These are phyloP conservation scores for Scytalidium sp. DNA, from an alignment of 2,329 filamentous ascomycete genomes.

Conservation along the genomic window DNA sequence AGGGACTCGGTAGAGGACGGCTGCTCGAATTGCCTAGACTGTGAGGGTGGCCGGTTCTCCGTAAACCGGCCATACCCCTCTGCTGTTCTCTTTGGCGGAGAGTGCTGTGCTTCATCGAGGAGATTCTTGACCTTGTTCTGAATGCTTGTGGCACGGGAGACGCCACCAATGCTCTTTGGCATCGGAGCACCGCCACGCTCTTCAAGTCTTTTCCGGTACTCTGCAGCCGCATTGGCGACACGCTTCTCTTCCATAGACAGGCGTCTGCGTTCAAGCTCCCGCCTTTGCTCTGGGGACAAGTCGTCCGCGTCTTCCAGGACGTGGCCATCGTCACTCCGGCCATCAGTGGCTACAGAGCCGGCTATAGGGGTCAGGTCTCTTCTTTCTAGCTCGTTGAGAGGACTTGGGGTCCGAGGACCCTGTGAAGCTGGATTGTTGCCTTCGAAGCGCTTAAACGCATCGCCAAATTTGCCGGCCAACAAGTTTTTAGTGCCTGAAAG, in stretches of 20 bases:
- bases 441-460: conserved; percentile 92
- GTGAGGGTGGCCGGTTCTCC: conserved; percentile 35
- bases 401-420: conserved; percentile 43
- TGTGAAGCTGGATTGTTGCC: conserved; percentile 33
- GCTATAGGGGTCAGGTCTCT: conserved; percentile 63
- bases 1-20: conserved; percentile 23
- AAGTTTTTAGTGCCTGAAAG: conserved; percentile 76
- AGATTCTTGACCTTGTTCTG: conserved; percentile 87
- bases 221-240: conserved; percentile 83
- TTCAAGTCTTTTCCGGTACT: conserved; percentile 76
- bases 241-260: conserved; percentile 86
- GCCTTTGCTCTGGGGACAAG: conserved; percentile 80
- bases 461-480: conserved; percentile 84
- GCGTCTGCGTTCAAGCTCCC: conserved; percentile 80
- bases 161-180: conserved; percentile 55
- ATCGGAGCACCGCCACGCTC: conserved; percentile 49
- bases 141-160: conserved; percentile 75
- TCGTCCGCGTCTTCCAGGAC: conserved; percentile 65
- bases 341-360: conserved; percentile 71
- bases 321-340: conserved; percentile 63
- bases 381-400: conserved; percentile 35
- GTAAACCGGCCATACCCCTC: conserved; percentile 90
- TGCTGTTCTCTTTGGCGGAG: conserved; percentile 64
- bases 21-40: conserved; percentile 14
- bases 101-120: conserved; percentile 71